These are phyloP conservation scores for Arthrobotrys conoides DNA, from an alignment of 2,329 filamentous ascomycete genomes.

Conservation along the genomic window DNA sequence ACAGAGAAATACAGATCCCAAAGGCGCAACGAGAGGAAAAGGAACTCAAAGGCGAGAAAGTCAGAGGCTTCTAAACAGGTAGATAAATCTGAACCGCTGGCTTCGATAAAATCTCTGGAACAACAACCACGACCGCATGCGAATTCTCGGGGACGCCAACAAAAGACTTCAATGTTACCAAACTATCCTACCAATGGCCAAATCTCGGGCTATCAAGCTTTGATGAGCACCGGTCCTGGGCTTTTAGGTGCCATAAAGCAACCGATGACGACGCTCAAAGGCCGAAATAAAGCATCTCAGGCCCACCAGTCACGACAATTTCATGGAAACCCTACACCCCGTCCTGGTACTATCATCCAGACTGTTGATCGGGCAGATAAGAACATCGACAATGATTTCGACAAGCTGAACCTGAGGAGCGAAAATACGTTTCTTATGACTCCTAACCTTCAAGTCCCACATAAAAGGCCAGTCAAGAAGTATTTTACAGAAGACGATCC, in stretches of 20 bases:
- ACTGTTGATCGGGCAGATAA: background rate
- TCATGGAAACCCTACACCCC: background rate
- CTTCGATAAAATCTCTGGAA: no score
- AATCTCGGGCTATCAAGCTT: background rate
- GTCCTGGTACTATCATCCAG: background rate
- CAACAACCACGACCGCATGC: background rate
- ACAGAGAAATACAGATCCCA: background rate
- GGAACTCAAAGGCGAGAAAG: constrained; percentile 5
- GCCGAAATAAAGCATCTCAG: background rate
- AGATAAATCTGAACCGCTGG: background rate
- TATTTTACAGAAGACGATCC: constrained; percentile 11
- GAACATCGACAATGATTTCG: constrained; percentile 6
- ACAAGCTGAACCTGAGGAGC: constrained; percentile 6
- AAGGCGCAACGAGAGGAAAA: constrained; percentile 6
- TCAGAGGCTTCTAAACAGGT: background rate
- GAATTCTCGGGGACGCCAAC: background rate
- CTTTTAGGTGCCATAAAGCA: background rate
- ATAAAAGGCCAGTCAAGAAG: background rate
- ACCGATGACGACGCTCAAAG: background rate
- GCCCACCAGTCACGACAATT: constrained; percentile 11
- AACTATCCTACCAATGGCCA: background rate
- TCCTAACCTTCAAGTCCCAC: background rate
- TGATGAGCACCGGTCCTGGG: background rate
- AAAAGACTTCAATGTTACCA: background rate
- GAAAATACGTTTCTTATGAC: background rate